phyloP scores from a whole-genome alignment of 176 grass and related monocot genomes.

The Ensete glaucum region DNA sequence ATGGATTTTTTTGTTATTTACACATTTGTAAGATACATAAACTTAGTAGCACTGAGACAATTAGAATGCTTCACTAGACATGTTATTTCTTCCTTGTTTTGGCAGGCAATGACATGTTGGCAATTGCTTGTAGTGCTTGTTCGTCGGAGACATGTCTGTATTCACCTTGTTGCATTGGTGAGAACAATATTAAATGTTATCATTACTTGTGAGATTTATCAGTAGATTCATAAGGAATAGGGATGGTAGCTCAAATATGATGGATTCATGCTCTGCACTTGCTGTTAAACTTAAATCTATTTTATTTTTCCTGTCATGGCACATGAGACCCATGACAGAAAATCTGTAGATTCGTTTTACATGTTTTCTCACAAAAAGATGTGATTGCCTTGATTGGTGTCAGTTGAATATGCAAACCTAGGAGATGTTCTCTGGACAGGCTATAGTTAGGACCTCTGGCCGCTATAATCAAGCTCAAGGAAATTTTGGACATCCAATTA shows the following conservation, averaged over 20 bases:
- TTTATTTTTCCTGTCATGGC: background rate
- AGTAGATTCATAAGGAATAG: background rate
- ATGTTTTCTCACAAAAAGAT: too few species aligned
- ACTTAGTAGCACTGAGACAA: background rate
- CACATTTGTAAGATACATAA: background rate
- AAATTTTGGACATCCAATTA: too few species aligned
- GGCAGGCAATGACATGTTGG: slow-evolving; percentile 78
- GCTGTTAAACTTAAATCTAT: background rate
- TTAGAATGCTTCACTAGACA: background rate
- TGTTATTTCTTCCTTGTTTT: slow-evolving; percentile 4
- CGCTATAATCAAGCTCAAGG: too few species aligned
- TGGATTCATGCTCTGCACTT: background rate
- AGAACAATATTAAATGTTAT: slow-evolving; percentile 26
- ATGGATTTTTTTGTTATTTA: background rate
- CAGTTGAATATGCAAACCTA: too few species aligned
- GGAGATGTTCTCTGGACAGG: too few species aligned
- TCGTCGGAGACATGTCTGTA: slow-evolving; percentile 59
- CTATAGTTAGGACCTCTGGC: too few species aligned
- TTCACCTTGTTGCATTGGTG: slow-evolving; percentile 82
- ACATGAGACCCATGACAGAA: background rate
- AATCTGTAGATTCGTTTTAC: background rate
- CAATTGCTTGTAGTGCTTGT: slow-evolving; percentile 82
- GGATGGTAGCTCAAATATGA: background rate
- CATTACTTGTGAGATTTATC: slow-evolving; percentile 11
- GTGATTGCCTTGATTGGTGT: too few species aligned